Percentiles rank a stretch among this genome's conserved stretches.
These are phyloP conservation scores for Cryphonectria japonica DNA, from an alignment of 2,329 filamentous ascomycete species.

Conservation along the genomic window DNA sequence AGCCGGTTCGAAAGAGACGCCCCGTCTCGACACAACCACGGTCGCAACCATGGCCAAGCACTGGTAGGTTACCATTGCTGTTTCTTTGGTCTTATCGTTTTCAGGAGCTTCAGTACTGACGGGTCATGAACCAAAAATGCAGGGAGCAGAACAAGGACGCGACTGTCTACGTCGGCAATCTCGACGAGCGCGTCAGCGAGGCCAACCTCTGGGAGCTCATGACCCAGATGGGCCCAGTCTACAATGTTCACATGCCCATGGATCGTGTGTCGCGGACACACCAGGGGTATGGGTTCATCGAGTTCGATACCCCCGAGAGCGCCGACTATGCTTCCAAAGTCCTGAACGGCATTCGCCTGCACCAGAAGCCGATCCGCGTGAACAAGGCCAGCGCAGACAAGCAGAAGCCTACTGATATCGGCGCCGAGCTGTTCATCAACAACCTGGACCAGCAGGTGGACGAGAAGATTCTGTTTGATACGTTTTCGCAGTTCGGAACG, in stretches of 20 bases:
- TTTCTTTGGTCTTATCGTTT: neutral
- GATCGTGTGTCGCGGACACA: slow-evolving; percentile 96
- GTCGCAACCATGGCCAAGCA: slow-evolving; percentile 37
- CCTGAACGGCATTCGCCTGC: slow-evolving; percentile 94
- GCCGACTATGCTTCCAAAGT: slow-evolving; percentile 96
- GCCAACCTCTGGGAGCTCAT: slow-evolving; percentile 95
- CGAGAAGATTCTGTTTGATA: slow-evolving; percentile 95
- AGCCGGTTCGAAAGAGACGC: neutral
- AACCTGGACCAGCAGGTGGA: slow-evolving; percentile 94
- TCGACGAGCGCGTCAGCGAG: slow-evolving; percentile 93
- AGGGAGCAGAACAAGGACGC: slow-evolving; percentile 98
- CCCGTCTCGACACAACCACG: slow-evolving; percentile 4
- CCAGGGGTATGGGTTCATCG: slow-evolving; percentile 98
- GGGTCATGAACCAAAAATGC: neutral
- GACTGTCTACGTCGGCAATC: slow-evolving; percentile 96
- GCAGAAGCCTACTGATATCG: slow-evolving; percentile 89
- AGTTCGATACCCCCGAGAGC: slow-evolving; percentile 93
- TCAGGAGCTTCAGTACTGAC: slow-evolving; percentile 11
- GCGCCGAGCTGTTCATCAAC: slow-evolving; percentile 94
- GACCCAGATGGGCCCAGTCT: slow-evolving; percentile 95
- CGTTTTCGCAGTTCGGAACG: slow-evolving; percentile 86
- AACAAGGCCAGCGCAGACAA: slow-evolving; percentile 95
- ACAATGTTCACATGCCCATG: slow-evolving; percentile 97
- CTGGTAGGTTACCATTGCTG: slow-evolving; percentile 32
- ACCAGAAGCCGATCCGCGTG: slow-evolving; percentile 92